phyloP scores from a whole-genome alignment of 2,329 filamentous ascomycete genomes.

The Cercospora sojina region DNA sequence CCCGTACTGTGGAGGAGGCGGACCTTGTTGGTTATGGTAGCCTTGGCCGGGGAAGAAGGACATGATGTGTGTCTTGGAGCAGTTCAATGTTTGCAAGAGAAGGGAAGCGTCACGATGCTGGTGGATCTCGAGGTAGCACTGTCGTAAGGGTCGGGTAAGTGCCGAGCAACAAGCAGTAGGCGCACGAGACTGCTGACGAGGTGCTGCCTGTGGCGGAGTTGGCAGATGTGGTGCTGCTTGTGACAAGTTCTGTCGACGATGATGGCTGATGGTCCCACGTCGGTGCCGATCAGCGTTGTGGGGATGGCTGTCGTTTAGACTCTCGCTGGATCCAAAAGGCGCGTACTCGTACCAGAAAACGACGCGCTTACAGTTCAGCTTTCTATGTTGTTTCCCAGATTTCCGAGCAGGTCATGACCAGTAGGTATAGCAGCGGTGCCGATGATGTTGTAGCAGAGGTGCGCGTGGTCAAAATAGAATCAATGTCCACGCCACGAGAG shows the following conservation, averaged over 20 bases:
- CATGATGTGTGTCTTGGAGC: slow-evolving; percentile 20
- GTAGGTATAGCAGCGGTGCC: background rate
- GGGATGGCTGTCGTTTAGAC: background rate
- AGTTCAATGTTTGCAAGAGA: background rate
- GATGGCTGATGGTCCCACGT: background rate
- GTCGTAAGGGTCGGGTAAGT: background rate
- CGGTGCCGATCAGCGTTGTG: background rate
- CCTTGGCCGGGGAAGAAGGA: slow-evolving; percentile 37
- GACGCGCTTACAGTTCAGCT: background rate
- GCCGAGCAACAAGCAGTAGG: background rate
- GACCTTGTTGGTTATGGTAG: slow-evolving; percentile 35
- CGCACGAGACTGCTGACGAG: background rate
- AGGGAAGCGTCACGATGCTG: background rate
- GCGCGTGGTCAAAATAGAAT: background rate
- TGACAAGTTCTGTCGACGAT: background rate
- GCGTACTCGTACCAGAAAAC: background rate
- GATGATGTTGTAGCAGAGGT: background rate
- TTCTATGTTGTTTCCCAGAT: background rate
- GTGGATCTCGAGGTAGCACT: background rate
- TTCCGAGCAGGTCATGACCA: background rate
- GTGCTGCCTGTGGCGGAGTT: background rate
- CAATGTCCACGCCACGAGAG: background rate
- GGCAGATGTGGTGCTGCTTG: background rate
- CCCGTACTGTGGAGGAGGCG: slow-evolving; percentile 27
- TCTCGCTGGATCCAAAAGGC: background rate